Percentiles rank a stretch among this genome's conserved stretches.
Evolutionary conservation across 768 basidiomycete species (phyloP).

Genomic region (Coprinellus micaceus): DNA sequence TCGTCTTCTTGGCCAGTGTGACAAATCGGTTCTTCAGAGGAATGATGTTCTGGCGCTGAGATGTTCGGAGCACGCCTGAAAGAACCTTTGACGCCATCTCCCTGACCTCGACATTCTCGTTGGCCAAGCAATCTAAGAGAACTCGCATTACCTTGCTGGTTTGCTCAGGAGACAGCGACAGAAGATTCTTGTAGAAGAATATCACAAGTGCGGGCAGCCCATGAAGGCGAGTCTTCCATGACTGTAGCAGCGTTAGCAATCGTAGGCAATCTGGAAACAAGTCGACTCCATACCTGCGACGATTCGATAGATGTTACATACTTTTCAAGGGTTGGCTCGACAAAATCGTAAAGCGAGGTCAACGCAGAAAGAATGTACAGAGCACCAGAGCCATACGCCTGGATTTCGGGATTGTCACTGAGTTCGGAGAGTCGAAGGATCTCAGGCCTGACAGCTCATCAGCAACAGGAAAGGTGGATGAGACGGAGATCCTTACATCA

Average conservation of each 20-base stretch:
- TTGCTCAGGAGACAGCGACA: conserved; percentile 65
- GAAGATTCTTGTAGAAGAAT: conserved; percentile 87
- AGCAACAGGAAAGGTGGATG: conserved; percentile 7
- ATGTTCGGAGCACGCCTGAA: conserved; percentile 83
- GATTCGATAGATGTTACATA: conserved; percentile 73
- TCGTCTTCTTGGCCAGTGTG: conserved; percentile 52
- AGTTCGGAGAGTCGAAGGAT: conserved; percentile 88
- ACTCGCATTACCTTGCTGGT: conserved; percentile 77
- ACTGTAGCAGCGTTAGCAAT: conserved; percentile 40
- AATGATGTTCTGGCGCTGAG: conserved; percentile 83
- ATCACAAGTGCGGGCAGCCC: conserved; percentile 84
- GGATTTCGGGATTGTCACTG: conserved; percentile 80
- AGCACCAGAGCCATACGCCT: conserved; percentile 75
- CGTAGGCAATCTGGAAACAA: too few species aligned
- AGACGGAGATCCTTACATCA: conserved; percentile 55
- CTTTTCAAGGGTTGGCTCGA: conserved; percentile 55
- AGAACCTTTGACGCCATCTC: conserved; percentile 87
- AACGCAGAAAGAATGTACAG: conserved; percentile 81
- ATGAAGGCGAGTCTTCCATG: conserved; percentile 87
- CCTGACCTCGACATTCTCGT: conserved; percentile 91
- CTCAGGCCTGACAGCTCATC: conserved; percentile 57
- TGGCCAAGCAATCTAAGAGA: conserved; percentile 75
- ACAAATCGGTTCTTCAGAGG: conserved; percentile 89
- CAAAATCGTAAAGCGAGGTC: conserved; percentile 64
- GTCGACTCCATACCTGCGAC: conserved; percentile 68